Evolutionary conservation across 2,329 filamentous ascomycete genomes (phyloP).

Genomic region (Gaeumannomyces tritici): DNA sequence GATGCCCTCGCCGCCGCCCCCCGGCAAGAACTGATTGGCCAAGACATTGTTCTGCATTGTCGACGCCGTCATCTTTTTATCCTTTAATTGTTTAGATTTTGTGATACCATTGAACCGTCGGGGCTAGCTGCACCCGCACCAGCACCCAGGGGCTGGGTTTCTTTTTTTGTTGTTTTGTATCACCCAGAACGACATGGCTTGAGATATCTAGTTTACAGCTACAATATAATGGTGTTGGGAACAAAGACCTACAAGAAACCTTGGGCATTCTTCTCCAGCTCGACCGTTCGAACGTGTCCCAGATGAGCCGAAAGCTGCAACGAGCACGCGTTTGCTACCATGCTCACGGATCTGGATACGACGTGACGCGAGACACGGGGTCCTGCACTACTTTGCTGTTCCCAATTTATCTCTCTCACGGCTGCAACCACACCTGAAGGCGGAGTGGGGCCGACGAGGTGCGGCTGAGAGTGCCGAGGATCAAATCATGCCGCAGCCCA

Average conservation of each 20-base stretch:
- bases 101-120: not conserved
- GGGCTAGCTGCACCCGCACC: too few relatives aligned
- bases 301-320: too few relatives aligned
- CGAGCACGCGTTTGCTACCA: too few relatives aligned
- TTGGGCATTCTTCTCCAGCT: too few relatives aligned
- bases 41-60: not conserved
- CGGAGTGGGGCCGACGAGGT: not conserved
- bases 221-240: too few relatives aligned
- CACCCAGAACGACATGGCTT: not conserved
- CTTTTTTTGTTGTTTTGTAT: not conserved
- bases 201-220: too few relatives aligned
- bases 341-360: too few relatives aligned
- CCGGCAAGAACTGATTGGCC: not conserved
- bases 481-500: not conserved
- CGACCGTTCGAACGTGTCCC: too few relatives aligned
- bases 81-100: not conserved
- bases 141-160: not conserved
- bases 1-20: conserved; percentile 3
- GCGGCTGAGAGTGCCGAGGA: not conserved
- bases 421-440: not conserved
- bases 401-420: too few relatives aligned
- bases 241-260: too few relatives aligned
- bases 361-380: too few relatives aligned
- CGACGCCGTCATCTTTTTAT: not conserved
- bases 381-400: too few relatives aligned